These are phyloP conservation scores for Globomyces sp. DNA, from an alignment of 371 early-diverging fungal species.

Conservation along the genomic window DNA sequence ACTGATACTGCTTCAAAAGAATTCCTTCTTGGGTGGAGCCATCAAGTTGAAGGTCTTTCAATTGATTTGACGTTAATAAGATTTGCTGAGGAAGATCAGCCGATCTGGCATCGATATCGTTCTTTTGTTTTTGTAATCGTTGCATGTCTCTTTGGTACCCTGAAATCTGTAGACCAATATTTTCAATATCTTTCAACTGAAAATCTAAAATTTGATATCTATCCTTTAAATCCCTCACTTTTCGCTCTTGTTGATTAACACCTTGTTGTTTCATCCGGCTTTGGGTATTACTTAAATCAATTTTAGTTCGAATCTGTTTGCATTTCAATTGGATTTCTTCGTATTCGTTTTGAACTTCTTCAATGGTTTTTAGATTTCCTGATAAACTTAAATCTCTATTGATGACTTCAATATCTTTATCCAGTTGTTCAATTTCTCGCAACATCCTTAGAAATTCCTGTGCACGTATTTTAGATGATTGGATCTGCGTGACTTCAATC, in stretches of 20 bases:
- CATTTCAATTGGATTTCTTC: constrained; percentile 51
- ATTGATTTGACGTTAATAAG: constrained; percentile 5
- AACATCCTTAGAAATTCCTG: constrained; percentile 43
- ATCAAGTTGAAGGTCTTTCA: not conserved
- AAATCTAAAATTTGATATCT: constrained; percentile 36
- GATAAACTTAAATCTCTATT: constrained; percentile 59
- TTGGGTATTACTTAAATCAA: constrained; percentile 56
- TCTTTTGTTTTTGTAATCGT: constrained; percentile 2
- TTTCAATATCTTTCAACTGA: constrained; percentile 17
- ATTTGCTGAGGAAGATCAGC: constrained; percentile 16
- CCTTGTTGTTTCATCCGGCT: constrained; percentile 43
- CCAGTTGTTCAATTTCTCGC: constrained; percentile 40
- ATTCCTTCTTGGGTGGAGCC: not conserved
- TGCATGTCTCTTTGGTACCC: constrained; percentile 3
- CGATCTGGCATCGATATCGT: constrained; percentile 19
- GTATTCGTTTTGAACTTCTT: constrained; percentile 66
- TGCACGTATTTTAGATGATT: constrained; percentile 24
- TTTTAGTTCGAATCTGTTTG: constrained; percentile 44
- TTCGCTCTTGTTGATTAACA: constrained; percentile 46
- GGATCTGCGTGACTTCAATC: constrained; percentile 12
- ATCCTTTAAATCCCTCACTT: constrained; percentile 48
- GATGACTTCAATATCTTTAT: constrained; percentile 45
- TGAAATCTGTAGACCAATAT: not conserved
- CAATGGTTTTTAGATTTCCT: constrained; percentile 63
- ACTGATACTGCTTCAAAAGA: not conserved